Evolutionary conservation across 768 basidiomycete species (phyloP), one percentile per base, ranked within the genome.

Genomic region (Suillus lakei): DNA sequence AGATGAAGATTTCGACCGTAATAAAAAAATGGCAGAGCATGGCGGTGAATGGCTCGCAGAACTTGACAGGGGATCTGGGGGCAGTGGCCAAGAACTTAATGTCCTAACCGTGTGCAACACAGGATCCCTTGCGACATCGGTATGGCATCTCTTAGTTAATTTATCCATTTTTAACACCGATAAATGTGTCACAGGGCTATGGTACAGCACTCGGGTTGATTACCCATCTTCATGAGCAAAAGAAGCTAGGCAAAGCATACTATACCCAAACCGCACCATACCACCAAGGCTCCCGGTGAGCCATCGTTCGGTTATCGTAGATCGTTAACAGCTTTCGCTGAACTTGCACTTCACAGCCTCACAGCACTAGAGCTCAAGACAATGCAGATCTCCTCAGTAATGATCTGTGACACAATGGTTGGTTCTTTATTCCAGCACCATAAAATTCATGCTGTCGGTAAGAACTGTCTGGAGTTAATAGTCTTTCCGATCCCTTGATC

Each of bases 351-450:
- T 48, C 61, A 51, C 59, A 95, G 96, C 67, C 83, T 98, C 58
- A 99, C 97, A 5, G 91, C 95, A 3, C 79, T 96, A 61, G 97
- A 98, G 72, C 85, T 99, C 30, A 88, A 93, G 69, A 91, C 90
- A 4, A 85, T 98, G 53, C 81, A 87, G 41, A 91, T 96, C 16
- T 92, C 95, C 0, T 91, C 92, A 5, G 88, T 91, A 5, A 97
- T 99, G 95, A 90, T 99, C 56, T 97, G 96, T 73, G 97, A 99
- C 73, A 97, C 94, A 41, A 98, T 98, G 92, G 93, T 99, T 21
- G 97, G 97, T 10, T 96, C 95, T 1, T 79, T 98, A 60, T 93
- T 99, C 81, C 94, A 96, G 73, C 88, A 95, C 73, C 84, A 92
- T 73, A 77, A 84, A 26, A 93, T 96, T 61, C 91, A 95, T 71